Evolutionary conservation across 2,329 filamentous ascomycete species (phyloP).

Genomic region (Nemania bipapillata): DNA sequence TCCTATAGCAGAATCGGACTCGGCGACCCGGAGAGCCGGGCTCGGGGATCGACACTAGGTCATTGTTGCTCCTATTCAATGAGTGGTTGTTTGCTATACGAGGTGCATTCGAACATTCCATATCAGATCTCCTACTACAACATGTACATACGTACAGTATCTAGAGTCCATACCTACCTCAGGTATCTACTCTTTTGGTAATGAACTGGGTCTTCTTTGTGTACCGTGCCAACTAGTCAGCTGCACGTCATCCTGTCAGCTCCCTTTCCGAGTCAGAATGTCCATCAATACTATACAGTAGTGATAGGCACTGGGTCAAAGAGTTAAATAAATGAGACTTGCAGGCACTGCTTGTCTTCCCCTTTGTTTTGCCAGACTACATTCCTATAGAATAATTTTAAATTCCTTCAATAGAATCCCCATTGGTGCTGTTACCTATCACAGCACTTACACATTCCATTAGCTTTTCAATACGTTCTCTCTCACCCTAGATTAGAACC

Average conservation of each 20-base stretch:
- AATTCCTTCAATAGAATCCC: not conserved
- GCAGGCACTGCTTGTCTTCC: slow-evolving; percentile 13
- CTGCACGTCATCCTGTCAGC: slow-evolving; percentile 22
- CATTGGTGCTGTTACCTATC: slow-evolving; percentile 1
- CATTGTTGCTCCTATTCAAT: not conserved
- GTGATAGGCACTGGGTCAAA: slow-evolving; percentile 1
- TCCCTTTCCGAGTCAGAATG: slow-evolving; percentile 6
- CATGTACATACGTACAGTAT: not conserved
- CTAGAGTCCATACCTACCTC: not conserved
- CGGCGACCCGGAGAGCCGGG: slow-evolving; percentile 16
- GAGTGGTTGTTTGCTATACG: slow-evolving; percentile 34
- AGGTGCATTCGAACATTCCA: slow-evolving; percentile 29
- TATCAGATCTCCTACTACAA: not conserved
- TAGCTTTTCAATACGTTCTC: slow-evolving; percentile 23
- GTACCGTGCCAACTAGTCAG: not conserved
- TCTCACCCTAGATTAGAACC: slow-evolving; percentile 4
- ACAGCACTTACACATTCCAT: slow-evolving; percentile 4
- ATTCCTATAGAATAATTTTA: slow-evolving; percentile 18
- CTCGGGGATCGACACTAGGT: slow-evolving; percentile 15
- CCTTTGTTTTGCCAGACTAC: slow-evolving; percentile 23
- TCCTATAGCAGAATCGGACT: slow-evolving; percentile 5
- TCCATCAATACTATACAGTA: not conserved
- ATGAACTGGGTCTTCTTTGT: slow-evolving; percentile 13
- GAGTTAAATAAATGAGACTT: slow-evolving; percentile 25
- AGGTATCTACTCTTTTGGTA: not conserved